Conservation (phyloP, 73 alveolate species). For the Paramecium pentaurelia region DNA sequence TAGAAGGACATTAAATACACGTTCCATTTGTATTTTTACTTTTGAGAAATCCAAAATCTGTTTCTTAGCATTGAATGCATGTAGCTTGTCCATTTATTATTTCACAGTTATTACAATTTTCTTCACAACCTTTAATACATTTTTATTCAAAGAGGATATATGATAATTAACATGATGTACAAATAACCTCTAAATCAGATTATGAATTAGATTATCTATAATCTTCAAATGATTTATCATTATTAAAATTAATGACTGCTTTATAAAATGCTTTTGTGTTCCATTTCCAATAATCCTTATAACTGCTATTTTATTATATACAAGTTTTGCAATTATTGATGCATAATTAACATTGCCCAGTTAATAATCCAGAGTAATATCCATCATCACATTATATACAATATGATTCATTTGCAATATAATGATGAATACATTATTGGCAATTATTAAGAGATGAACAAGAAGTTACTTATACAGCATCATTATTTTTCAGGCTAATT, state of each 20-base stretch:
- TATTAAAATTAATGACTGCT: neutral
- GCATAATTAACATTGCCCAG: neutral
- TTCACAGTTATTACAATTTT: neutral
- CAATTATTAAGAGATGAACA: neutral
- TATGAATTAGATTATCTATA: neutral
- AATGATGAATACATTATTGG: neutral
- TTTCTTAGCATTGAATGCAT: neutral
- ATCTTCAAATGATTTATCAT: neutral
- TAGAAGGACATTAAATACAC: neutral
- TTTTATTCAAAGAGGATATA: neutral
- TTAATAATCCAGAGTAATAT: neutral
- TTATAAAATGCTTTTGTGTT: neutral
- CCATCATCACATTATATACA: neutral
- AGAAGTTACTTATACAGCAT: neutral
- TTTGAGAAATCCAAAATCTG: neutral
- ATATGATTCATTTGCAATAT: neutral
- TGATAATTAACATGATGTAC: neutral
- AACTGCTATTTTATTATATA: neutral
- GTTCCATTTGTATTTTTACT: neutral
- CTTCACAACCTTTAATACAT: neutral
- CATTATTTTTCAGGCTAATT: neutral
- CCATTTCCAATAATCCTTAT: constrained; percentile 16
- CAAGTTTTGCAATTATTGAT: neutral
- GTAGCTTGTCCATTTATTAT: neutral
- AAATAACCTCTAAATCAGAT: neutral